Conservation (phyloP, 192 early-diverging fungal genomes). For the Coemansia sp. region DNA sequence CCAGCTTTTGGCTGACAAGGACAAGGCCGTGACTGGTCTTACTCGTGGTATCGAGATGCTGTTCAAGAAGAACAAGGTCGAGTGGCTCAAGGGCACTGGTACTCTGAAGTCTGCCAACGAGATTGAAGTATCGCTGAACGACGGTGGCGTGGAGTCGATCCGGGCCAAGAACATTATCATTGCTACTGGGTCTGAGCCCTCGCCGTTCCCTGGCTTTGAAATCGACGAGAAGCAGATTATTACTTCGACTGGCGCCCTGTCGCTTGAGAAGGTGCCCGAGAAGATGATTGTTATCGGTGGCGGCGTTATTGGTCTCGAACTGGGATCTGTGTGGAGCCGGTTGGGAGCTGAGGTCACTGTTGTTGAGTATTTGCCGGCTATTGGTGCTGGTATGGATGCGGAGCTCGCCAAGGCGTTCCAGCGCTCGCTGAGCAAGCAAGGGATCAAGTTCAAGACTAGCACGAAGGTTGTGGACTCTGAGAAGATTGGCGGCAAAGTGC, state of each 20-base stretch:
- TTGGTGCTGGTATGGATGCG: constrained; percentile 97
- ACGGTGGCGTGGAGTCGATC: constrained; percentile 73
- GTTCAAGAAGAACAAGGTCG: constrained; percentile 98
- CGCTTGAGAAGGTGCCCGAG: constrained; percentile 91
- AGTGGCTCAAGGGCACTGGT: constrained; percentile 93
- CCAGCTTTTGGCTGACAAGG: constrained; percentile 90
- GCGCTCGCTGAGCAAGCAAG: constrained; percentile 90
- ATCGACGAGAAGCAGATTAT: constrained; percentile 96
- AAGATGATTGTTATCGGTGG: constrained; percentile 99
- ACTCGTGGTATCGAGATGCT: constrained; percentile 92
- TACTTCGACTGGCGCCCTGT: constrained; percentile 97
- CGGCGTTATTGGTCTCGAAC: constrained; percentile 98
- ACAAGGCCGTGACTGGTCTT: constrained; percentile 83
- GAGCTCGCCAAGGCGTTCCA: constrained; percentile 95
- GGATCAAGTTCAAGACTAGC: constrained; percentile 97
- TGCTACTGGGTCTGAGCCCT: constrained; percentile 95
- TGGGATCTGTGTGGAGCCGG: constrained; percentile 97
- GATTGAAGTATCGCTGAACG: constrained; percentile 78
- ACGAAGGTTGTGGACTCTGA: constrained; percentile 93
- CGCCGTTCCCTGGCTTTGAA: constrained; percentile 92
- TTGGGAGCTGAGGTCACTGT: constrained; percentile 94
- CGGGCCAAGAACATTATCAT: constrained; percentile 97
- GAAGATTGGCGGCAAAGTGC: constrained; percentile 84
- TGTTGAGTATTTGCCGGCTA: constrained; percentile 90
- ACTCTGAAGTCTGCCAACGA: constrained; percentile 77